These are phyloP conservation scores for Aphanomyces invadans DNA, from an alignment of 352 stramenopile species.

Conservation along the genomic window DNA sequence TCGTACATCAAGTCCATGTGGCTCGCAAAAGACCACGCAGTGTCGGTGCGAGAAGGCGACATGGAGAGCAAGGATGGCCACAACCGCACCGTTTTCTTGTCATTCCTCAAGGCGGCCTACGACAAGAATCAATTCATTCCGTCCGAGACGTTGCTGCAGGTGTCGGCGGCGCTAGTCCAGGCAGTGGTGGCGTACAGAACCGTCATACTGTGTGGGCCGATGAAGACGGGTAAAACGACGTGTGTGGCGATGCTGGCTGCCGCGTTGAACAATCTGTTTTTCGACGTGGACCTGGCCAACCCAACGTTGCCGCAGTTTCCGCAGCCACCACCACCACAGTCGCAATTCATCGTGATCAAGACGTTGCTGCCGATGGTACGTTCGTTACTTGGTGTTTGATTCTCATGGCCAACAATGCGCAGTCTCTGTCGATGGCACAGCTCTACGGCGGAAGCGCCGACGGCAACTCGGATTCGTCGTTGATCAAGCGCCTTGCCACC, in stretches of 20 bases:
- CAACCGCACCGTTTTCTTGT: no score
- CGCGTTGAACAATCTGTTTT: constrained; percentile 10
- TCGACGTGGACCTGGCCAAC: not conserved
- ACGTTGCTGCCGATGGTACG: constrained; percentile 6
- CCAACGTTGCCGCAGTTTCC: not conserved
- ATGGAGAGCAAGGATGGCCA: no score
- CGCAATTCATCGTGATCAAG: constrained; percentile 14
- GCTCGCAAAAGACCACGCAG: not conserved
- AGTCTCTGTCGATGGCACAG: constrained; percentile 26
- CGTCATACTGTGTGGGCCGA: constrained; percentile 7
- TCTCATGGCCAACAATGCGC: not conserved
- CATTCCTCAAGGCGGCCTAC: not conserved
- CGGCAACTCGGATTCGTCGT: constrained; percentile 31
- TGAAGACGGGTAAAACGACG: constrained; percentile 19
- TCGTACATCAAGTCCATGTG: not conserved
- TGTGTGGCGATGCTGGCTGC: not conserved
- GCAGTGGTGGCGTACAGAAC: not conserved
- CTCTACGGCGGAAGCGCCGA: constrained; percentile 41
- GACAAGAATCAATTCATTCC: constrained; percentile 1
- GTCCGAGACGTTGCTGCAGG: not conserved
- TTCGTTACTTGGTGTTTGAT: not conserved
- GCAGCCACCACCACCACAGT: not conserved
- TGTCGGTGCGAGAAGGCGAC: no score
- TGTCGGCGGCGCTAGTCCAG: no score
- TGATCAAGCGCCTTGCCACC: constrained; percentile 34